Evolutionary conservation across 139 green algal species (phyloP).

Genomic region (Chlorella sp.): DNA sequence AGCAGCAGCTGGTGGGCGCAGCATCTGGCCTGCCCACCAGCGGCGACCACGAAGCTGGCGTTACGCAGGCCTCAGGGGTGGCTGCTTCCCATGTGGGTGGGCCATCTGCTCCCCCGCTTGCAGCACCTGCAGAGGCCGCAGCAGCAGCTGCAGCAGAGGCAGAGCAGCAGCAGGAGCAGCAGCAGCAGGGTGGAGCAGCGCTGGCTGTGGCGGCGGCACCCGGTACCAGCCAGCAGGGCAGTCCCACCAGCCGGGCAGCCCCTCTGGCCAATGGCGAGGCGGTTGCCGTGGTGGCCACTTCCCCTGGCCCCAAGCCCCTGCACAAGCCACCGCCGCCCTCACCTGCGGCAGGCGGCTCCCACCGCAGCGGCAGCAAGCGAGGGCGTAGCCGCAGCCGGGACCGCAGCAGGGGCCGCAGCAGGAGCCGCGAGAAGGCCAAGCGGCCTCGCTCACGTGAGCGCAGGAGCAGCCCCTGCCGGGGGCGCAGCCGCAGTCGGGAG

Average conservation of each 20-base stretch:
- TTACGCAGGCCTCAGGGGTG: neutral
- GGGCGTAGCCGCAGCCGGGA: neutral
- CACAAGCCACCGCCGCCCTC: neutral
- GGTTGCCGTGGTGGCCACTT: constrained; percentile 3
- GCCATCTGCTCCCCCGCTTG: no score
- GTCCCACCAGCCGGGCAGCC: neutral
- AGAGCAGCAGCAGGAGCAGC: neutral
- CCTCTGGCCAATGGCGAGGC: neutral
- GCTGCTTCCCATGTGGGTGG: neutral
- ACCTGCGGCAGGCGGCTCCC: neutral
- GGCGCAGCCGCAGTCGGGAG: neutral
- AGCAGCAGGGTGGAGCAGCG: neutral
- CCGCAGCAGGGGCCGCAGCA: neutral
- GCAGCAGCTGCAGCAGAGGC: neutral
- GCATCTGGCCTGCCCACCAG: neutral
- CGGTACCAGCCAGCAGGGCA: neutral
- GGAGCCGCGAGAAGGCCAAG: neutral
- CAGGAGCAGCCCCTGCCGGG: neutral
- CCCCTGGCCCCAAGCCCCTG: neutral
- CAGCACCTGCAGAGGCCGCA: neutral
- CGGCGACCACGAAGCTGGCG: neutral
- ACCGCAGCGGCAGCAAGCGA: neutral
- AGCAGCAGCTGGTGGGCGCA: neutral
- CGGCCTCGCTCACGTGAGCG: no score
- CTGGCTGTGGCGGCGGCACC: neutral